phyloP scores from a whole-genome alignment of 2,329 filamentous ascomycete species.

The Ceratocystis cubensis region DNA sequence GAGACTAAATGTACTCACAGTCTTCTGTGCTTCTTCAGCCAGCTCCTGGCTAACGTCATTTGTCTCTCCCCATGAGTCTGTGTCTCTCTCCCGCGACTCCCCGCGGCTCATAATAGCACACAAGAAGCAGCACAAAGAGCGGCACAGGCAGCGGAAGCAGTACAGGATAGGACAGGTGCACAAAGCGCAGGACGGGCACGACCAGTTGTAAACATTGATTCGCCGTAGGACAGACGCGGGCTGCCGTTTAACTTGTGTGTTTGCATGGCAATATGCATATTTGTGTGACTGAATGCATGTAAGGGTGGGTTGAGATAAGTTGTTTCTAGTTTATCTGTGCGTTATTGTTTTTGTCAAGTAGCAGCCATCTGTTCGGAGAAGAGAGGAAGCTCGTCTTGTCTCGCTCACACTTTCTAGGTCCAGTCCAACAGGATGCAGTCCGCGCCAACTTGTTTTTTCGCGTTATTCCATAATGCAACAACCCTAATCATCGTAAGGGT shows the following conservation, averaged over 20 bases:
- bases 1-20: too few relatives aligned
- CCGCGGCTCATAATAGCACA: not conserved
- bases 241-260: not conserved
- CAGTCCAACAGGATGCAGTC: not conserved
- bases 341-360: not conserved
- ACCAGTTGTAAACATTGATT: not conserved
- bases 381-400: not conserved
- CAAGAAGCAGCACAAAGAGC: not conserved
- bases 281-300: not conserved
- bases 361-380: not conserved
- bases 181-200: not conserved
- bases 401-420: not conserved
- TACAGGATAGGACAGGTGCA: not conserved
- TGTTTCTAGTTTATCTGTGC: not conserved
- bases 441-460: not conserved
- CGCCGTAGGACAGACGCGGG: not conserved
- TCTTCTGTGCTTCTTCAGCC: too few relatives aligned
- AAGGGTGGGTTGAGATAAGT: not conserved
- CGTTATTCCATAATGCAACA: not conserved
- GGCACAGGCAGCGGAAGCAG: not conserved
- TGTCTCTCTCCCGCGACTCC: not conserved
- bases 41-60: not conserved
- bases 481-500: not conserved
- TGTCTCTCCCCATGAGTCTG: slow-evolving; percentile 6
- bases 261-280: not conserved